phyloP scores from a whole-genome alignment of 768 basidiomycete genomes.

The Macrolepiota fuliginosa region DNA sequence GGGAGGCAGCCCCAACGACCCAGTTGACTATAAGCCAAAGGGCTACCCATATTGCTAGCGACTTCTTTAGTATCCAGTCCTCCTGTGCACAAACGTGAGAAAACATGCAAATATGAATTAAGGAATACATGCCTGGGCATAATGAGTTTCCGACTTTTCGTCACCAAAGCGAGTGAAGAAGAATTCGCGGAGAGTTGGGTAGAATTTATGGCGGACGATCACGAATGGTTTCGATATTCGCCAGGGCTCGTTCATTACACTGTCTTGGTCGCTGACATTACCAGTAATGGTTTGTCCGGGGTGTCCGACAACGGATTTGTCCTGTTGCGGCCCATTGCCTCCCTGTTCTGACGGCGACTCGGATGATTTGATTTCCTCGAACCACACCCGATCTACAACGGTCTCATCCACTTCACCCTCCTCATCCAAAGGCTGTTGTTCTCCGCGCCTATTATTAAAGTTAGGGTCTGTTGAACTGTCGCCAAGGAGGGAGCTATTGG shows the following conservation, averaged over 20 bases:
- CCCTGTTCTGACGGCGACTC: slow-evolving; percentile 52
- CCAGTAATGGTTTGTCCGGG: slow-evolving; percentile 11
- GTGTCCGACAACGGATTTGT: slow-evolving; percentile 5
- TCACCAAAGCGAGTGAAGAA: slow-evolving; percentile 64
- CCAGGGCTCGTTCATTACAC: slow-evolving; percentile 23
- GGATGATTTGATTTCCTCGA: slow-evolving; percentile 55
- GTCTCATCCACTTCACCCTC: slow-evolving; percentile 60
- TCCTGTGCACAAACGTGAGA: slow-evolving; percentile 40
- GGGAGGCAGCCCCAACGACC: slow-evolving; percentile 55
- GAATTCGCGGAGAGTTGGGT: slow-evolving; percentile 53
- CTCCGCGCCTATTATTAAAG: slow-evolving; percentile 24
- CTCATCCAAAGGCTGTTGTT: slow-evolving; percentile 23
- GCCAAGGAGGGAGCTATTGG: slow-evolving; percentile 49
- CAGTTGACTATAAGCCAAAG: slow-evolving; percentile 69
- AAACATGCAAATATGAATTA: neutral
- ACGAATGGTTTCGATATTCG: slow-evolving; percentile 34
- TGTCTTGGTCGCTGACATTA: slow-evolving; percentile 31
- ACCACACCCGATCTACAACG: slow-evolving; percentile 73
- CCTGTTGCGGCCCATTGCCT: slow-evolving; percentile 18
- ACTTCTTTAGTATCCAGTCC: slow-evolving; percentile 71
- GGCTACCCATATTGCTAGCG: slow-evolving; percentile 60
- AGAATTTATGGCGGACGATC: slow-evolving; percentile 54
- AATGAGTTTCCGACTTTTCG: slow-evolving; percentile 44
- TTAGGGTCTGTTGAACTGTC: slow-evolving; percentile 44
- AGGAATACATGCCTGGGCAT: slow-evolving; percentile 31